Percentiles rank a stretch among this genome's conserved stretches.
Conservation (phyloP, 176 grass and related monocot species). For the Musa beccarii region DNA sequence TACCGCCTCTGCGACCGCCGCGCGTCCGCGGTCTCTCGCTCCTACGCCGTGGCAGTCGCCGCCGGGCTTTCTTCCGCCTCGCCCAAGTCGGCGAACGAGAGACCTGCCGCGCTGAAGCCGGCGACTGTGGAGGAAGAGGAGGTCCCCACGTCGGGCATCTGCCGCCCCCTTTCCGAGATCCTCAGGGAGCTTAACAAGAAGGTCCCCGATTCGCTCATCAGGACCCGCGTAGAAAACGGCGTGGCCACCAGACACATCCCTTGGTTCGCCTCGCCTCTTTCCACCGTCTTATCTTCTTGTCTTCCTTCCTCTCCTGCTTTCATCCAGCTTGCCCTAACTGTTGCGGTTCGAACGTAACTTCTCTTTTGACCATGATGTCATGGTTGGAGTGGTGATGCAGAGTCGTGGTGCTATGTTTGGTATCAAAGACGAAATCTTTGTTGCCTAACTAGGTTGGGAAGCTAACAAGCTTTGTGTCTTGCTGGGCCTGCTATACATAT, state of each 20-base stretch:
- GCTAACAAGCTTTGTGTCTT: not conserved
- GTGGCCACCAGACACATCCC: constrained; percentile 65
- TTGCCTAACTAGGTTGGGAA: not conserved
- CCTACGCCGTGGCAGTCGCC: not conserved
- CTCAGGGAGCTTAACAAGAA: constrained; percentile 68
- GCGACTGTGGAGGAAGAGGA: constrained; percentile 28
- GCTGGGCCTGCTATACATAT: not conserved
- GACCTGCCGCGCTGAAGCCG: constrained; percentile 14
- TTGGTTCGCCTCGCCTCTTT: constrained; percentile 38
- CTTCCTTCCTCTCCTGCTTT: no score
- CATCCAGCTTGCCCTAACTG: not conserved
- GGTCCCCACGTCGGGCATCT: constrained; percentile 64
- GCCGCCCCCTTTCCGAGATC: constrained; percentile 62
- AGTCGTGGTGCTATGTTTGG: not conserved
- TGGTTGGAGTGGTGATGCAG: not conserved
- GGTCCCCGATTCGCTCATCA: constrained; percentile 68
- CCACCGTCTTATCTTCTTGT: not conserved
- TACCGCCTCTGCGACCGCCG: no score
- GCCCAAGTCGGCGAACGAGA: constrained; percentile 12
- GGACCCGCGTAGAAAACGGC: constrained; percentile 56
- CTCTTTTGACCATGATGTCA: not conserved
- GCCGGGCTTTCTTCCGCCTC: not conserved
- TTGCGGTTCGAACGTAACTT: not conserved
- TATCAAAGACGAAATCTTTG: no score
- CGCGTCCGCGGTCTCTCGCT: constrained; percentile 8